Conservation (phyloP, 805 yeast genomes). For the Yarrowia sp. region DNA sequence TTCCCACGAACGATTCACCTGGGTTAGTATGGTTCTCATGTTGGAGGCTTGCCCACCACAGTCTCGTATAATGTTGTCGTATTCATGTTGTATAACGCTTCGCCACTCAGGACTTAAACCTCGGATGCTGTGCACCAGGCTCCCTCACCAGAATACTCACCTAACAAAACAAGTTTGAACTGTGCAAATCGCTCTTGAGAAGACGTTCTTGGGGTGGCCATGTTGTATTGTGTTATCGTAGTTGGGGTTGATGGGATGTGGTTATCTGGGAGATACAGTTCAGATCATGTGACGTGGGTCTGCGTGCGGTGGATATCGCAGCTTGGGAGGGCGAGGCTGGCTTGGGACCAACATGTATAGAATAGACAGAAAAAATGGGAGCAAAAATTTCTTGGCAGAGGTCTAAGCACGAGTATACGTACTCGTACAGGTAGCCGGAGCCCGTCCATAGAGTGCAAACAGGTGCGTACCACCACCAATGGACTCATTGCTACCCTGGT, state of each 20-base stretch:
- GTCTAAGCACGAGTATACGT: background rate
- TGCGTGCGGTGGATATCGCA: background rate
- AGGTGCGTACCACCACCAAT: too few relatives aligned
- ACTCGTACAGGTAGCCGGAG: too few relatives aligned
- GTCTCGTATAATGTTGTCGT: too few relatives aligned
- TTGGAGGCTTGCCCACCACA: too few relatives aligned
- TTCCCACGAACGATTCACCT: slow-evolving; percentile 79
- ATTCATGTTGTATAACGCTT: too few relatives aligned
- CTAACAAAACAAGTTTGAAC: slow-evolving; percentile 70
- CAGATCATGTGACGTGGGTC: slow-evolving; percentile 21
- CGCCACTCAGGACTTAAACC: too few relatives aligned
- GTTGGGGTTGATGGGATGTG: background rate
- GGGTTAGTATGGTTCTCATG: too few relatives aligned
- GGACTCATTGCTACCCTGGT: background rate
- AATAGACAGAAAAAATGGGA: background rate
- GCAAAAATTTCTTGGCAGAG: background rate
- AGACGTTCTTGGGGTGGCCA: slow-evolving; percentile 35
- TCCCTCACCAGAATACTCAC: too few relatives aligned
- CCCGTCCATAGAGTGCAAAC: background rate
- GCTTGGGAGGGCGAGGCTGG: background rate
- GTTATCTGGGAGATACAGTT: slow-evolving; percentile 26
- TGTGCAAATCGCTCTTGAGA: slow-evolving; percentile 45
- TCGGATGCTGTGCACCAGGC: too few relatives aligned
- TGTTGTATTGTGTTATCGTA: slow-evolving; percentile 15
- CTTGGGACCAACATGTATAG: too few relatives aligned